A percentile compares a stretch with the other conserved stretches of the same genome.
Conservation (phyloP, 2,329 filamentous ascomycete species). For the Colletotrichum gloeosporioides region DNA sequence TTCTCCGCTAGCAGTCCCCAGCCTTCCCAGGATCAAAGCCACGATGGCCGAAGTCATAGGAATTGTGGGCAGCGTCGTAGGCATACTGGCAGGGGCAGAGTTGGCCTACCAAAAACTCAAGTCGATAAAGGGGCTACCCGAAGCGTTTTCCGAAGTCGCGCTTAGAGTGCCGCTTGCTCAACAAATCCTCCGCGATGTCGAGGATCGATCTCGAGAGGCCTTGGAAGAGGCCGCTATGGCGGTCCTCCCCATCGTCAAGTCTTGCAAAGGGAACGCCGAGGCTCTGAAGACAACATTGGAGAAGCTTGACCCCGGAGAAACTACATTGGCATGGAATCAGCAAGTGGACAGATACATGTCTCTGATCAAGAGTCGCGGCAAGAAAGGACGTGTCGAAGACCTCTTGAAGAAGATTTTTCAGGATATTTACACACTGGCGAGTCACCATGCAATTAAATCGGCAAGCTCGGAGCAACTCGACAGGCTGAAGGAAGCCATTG, state of each 20-base stretch:
- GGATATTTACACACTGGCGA: neutral
- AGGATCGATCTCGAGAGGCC: neutral
- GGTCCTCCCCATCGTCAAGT: neutral
- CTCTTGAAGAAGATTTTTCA: neutral
- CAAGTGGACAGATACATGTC: neutral
- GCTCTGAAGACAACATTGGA: neutral
- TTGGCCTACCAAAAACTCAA: neutral
- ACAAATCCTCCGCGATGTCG: neutral
- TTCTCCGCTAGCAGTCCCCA: no score
- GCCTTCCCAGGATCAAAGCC: no score
- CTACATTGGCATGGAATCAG: neutral
- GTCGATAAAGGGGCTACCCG: neutral
- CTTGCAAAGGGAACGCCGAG: neutral
- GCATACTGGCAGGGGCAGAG: neutral
- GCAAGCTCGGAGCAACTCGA: neutral
- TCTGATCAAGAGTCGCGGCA: neutral
- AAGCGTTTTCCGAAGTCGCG: neutral
- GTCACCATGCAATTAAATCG: fast-evolving
- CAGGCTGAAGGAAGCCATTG: neutral
- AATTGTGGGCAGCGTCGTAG: neutral
- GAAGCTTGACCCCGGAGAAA: neutral
- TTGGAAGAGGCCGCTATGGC: neutral
- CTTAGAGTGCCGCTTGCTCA: neutral
- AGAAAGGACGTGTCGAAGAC: neutral
- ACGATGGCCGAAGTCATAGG: neutral